phyloP scores from a whole-genome alignment of 1,139 yeast species.

The Blastobotrys buckinghamii region DNA sequence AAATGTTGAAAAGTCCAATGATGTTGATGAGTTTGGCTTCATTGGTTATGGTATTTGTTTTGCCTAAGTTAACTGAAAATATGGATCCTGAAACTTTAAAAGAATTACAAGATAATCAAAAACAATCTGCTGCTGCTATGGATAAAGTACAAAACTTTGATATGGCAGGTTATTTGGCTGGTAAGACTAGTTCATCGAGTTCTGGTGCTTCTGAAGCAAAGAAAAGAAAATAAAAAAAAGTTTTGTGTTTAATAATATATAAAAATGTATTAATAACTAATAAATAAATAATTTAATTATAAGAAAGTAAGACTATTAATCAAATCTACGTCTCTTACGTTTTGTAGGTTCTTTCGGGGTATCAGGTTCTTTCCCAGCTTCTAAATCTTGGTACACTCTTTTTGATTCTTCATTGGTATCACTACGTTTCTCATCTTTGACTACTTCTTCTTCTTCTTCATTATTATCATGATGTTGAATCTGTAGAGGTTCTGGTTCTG shows the following conservation, averaged over 20 bases:
- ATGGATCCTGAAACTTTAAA: conserved; percentile 35
- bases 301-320: no score
- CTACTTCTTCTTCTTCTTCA: conserved; percentile 7
- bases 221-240: conserved; percentile 9
- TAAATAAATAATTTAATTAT: conserved; percentile 2
- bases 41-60: conserved; percentile 30
- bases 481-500: conserved; percentile 18
- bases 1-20: conserved; percentile 35
- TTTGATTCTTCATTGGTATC: no score
- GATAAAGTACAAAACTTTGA: conserved; percentile 27
- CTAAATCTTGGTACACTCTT: conserved; percentile 40
- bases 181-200: no score
- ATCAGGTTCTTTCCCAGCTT: conserved; percentile 32
- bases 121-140: conserved; percentile 17
- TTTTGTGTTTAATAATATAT: conserved; percentile 15
- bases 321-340: conserved; percentile 18
- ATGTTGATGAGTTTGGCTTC: conserved; percentile 33
- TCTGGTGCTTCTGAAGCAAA: neutral
- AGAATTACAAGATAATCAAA: conserved; percentile 27
- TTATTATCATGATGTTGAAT: conserved; percentile 10
- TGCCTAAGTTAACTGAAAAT: conserved; percentile 31
- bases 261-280: conserved; percentile 9
- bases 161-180: conserved; percentile 28
- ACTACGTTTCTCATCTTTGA: no score
- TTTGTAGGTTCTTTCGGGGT: conserved; percentile 14